A percentile compares a stretch with the other conserved stretches of the same genome.
Conservation (phyloP, 2,329 filamentous ascomycete genomes). For the Pyricularia grisea region DNA sequence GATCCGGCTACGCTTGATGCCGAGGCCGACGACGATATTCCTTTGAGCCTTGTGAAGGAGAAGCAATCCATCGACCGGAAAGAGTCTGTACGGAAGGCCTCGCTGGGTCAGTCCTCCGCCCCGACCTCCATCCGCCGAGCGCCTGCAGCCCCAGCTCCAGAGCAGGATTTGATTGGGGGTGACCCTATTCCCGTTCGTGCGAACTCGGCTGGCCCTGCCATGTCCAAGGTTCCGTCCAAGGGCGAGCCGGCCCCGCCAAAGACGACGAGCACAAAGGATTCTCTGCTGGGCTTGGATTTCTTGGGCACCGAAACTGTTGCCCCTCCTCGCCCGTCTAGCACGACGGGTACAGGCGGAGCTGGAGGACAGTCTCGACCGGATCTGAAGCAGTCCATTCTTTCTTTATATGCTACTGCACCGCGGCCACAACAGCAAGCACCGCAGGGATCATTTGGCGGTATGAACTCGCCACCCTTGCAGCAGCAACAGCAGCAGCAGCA, state of each 20-base stretch:
- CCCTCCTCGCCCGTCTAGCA: constrained; percentile 75
- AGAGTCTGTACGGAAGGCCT: constrained; percentile 50
- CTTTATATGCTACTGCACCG: constrained; percentile 78
- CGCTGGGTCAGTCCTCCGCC: constrained; percentile 33
- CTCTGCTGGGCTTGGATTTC: constrained; percentile 86
- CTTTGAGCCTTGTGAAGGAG: constrained; percentile 53
- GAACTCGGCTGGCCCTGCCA: constrained; percentile 60
- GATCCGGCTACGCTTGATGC: constrained; percentile 81
- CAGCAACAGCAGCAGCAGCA: constrained; percentile 24
- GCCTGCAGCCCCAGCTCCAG: constrained; percentile 29
- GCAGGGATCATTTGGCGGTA: constrained; percentile 56
- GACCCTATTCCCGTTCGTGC: constrained; percentile 60
- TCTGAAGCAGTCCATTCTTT: constrained; percentile 94
- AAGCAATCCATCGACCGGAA: constrained; percentile 55
- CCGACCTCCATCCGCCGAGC: constrained; percentile 14
- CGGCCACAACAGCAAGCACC: constrained; percentile 57
- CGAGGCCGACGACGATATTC: constrained; percentile 77
- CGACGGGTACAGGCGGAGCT: constrained; percentile 46
- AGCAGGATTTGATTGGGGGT: constrained; percentile 76
- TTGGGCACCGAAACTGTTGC: constrained; percentile 63
- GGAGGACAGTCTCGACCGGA: constrained; percentile 69
- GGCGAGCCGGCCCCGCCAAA: constrained; percentile 58
- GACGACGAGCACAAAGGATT: constrained; percentile 71
- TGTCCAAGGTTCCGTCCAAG: constrained; percentile 48
- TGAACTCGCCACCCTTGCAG: constrained; percentile 28